Percentiles rank a stretch among this genome's conserved stretches.
Conservation (phyloP, 441 rosid species). For the Jatropha podagrica region DNA sequence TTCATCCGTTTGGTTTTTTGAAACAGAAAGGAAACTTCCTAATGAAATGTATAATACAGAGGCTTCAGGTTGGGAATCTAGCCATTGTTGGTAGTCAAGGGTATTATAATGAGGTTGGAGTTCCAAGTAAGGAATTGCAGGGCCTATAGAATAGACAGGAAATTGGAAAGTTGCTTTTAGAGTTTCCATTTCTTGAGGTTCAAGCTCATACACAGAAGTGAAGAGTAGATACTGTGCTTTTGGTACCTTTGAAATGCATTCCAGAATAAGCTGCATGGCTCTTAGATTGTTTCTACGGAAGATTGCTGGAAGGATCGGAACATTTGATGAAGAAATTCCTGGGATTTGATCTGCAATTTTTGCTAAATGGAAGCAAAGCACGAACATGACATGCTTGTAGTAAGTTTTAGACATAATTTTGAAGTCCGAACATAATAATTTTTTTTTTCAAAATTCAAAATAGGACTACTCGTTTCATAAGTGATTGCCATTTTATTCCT, state of each 20-base stretch:
- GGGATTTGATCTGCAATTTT: constrained; percentile 37
- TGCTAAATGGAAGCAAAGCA: constrained; percentile 10
- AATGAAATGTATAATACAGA: constrained; percentile 48
- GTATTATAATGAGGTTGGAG: constrained; percentile 3
- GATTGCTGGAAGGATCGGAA: constrained; percentile 32
- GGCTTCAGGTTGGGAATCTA: constrained; percentile 34
- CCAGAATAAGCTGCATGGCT: constrained; percentile 20
- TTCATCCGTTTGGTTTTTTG: constrained; percentile 44
- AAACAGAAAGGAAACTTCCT: constrained; percentile 46
- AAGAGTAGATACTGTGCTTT: constrained; percentile 48
- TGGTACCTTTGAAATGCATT: constrained; percentile 30
- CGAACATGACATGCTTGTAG: background rate
- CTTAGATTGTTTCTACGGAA: constrained; percentile 13
- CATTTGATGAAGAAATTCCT: constrained; percentile 34
- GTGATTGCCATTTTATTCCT: no score
- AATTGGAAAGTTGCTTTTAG: constrained; percentile 21
- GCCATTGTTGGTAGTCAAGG: constrained; percentile 30
- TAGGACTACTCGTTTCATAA: no score
- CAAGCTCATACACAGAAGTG: constrained; percentile 43
- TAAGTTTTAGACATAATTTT: no score
- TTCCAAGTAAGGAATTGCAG: constrained; percentile 42
- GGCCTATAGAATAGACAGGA: constrained; percentile 44
- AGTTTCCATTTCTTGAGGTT: constrained; percentile 34
- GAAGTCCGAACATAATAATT: no score
- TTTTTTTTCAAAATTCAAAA: no score